phyloP scores from a whole-genome alignment of 805 yeast genomes.

The Saccharomycopsis lassenensis region DNA sequence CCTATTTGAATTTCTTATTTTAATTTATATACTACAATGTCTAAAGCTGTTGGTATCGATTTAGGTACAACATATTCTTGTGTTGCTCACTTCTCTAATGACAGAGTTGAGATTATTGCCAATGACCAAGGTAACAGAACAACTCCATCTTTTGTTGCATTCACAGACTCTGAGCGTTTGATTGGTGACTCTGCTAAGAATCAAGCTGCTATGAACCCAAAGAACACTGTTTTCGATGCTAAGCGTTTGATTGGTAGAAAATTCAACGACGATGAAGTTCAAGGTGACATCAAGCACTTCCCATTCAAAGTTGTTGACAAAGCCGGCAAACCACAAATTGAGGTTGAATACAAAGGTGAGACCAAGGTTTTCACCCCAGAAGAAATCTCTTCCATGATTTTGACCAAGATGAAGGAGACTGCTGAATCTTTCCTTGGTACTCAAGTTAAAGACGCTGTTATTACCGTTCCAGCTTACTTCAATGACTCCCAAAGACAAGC shows the following conservation, averaged over 20 bases:
- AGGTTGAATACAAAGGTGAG: slow-evolving; percentile 78
- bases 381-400: slow-evolving; percentile 89
- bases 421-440: slow-evolving; percentile 78
- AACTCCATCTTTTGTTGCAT: slow-evolving; percentile 93
- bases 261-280: slow-evolving; percentile 74
- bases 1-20: not conserved
- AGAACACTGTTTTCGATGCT: slow-evolving; percentile 83
- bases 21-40: slow-evolving; percentile 23
- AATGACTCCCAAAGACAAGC: slow-evolving; percentile 88
- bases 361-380: slow-evolving; percentile 84
- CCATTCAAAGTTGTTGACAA: slow-evolving; percentile 75
- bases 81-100: slow-evolving; percentile 89
- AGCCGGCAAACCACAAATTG: slow-evolving; percentile 78
- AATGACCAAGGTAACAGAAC: slow-evolving; percentile 98
- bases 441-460: slow-evolving; percentile 73
- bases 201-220: slow-evolving; percentile 91
- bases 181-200: slow-evolving; percentile 97
- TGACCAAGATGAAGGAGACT: slow-evolving; percentile 76
- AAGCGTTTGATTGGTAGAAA: slow-evolving; percentile 93
- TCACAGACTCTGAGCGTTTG: slow-evolving; percentile 85
- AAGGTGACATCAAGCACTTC: slow-evolving; percentile 74
- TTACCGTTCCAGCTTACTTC: slow-evolving; percentile 83
- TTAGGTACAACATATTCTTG: slow-evolving; percentile 89
- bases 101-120: slow-evolving; percentile 90
- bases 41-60: slow-evolving; percentile 61